Conservation (phyloP, 257 asterid genomes). For the Paulownia fortunei region DNA sequence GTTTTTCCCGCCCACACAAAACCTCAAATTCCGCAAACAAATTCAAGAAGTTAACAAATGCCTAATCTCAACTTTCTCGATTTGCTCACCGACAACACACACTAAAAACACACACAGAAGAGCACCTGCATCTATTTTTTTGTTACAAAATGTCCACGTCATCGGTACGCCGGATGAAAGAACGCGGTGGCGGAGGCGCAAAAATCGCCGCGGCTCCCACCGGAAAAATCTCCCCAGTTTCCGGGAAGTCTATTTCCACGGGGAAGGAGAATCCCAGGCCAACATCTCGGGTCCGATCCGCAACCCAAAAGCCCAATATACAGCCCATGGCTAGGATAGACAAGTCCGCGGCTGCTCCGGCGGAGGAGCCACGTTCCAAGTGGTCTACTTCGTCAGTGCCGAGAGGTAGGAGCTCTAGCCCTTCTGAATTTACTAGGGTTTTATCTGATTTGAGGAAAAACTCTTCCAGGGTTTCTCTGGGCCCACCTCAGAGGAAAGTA, state of each 20-base stretch:
- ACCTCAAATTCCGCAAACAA: not conserved
- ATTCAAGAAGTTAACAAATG: not conserved
- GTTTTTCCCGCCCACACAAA: conserved; percentile 35
- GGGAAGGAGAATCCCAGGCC: conserved; percentile 83
- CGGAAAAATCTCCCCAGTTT: conserved; percentile 48
- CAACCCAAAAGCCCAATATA: conserved; percentile 66
- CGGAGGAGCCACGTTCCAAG: conserved; percentile 54
- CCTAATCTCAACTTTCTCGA: not conserved
- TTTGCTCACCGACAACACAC: conserved; percentile 5
- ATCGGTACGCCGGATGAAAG: conserved; percentile 65
- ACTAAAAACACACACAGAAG: conserved; percentile 7
- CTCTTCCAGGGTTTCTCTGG: conserved; percentile 52
- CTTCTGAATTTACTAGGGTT: conserved; percentile 62
- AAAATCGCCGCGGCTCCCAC: conserved; percentile 34
- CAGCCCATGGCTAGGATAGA: conserved; percentile 69
- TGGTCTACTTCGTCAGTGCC: conserved; percentile 70
- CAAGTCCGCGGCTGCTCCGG: conserved; percentile 45
- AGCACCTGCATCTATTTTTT: not conserved
- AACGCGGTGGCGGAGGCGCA: conserved; percentile 52
- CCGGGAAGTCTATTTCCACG: conserved; percentile 49
- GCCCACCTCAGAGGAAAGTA: conserved; percentile 42
- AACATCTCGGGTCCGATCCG: conserved; percentile 53
- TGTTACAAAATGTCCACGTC: conserved; percentile 49
- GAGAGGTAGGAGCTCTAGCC: conserved; percentile 95
- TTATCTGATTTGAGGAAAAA: conserved; percentile 53